A percentile compares a stretch with the other conserved stretches of the same genome.
Conservation (phyloP, 176 grass and related monocot species). For the Aegilops speltoides region DNA sequence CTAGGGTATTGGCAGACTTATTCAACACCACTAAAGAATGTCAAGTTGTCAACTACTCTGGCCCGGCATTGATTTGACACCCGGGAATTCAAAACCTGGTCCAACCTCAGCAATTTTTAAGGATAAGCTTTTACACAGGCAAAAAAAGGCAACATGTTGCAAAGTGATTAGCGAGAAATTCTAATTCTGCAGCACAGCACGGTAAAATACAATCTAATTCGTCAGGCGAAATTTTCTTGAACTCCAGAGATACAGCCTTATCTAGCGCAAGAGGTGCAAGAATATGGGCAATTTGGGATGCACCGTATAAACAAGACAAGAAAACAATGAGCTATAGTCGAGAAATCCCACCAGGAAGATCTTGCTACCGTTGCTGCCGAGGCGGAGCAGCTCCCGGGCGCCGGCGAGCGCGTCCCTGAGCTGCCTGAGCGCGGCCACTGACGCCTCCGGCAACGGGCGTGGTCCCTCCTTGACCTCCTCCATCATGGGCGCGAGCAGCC, state of each 20-base stretch:
- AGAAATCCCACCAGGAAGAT: constrained; percentile 79
- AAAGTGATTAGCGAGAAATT: background rate
- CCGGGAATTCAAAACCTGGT: constrained; percentile 14
- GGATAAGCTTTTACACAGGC: background rate
- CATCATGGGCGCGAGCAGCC: constrained; percentile 86
- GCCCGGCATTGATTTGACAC: constrained; percentile 45
- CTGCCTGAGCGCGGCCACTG: constrained; percentile 38
- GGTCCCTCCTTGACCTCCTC: constrained; percentile 87
- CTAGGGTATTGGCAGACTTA: constrained; percentile 18
- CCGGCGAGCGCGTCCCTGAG: constrained; percentile 56
- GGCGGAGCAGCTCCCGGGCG: constrained; percentile 66
- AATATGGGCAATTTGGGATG: background rate
- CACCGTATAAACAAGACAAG: background rate
- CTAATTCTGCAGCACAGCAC: constrained; percentile 8
- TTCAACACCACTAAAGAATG: constrained; percentile 31
- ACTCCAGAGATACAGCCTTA: background rate
- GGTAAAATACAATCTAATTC: background rate
- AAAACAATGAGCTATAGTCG: constrained; percentile 17
- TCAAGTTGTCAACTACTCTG: constrained; percentile 20
- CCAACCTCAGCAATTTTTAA: constrained; percentile 11
- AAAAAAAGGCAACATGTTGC: constrained; percentile 1
- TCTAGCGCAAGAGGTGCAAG: background rate
- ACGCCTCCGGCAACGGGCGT: constrained; percentile 34
- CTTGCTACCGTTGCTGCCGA: constrained; percentile 83
- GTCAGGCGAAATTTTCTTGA: background rate